Evolutionary conservation across 140 eudicot genomes (phyloP).

Genomic region (Senecio squalidus): DNA sequence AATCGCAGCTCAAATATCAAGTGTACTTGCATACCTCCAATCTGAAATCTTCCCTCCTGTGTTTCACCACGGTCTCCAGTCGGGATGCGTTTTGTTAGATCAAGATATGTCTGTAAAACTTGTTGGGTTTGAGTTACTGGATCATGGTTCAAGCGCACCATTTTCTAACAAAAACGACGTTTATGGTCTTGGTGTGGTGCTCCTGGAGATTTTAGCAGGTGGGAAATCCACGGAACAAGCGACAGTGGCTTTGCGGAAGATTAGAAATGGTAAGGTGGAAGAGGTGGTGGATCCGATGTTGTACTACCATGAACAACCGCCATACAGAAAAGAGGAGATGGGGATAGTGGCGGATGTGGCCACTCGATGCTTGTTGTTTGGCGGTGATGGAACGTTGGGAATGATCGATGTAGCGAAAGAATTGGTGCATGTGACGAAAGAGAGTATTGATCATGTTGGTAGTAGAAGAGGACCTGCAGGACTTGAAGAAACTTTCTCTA

Average conservation of each 20-base stretch:
- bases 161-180: conserved; percentile 47
- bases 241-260: conserved; percentile 48
- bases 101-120: conserved; percentile 44
- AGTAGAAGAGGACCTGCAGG: conserved; percentile 54
- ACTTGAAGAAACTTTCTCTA: conserved; percentile 84
- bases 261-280: conserved; percentile 69
- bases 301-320: conserved; percentile 77
- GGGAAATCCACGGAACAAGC: conserved; percentile 29
- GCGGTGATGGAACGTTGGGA: conserved; percentile 58
- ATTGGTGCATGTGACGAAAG: conserved; percentile 48
- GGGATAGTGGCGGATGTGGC: conserved; percentile 74
- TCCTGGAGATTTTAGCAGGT: conserved; percentile 71
- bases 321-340: conserved; percentile 58
- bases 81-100: conserved; percentile 61
- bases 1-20: conserved; percentile 55
- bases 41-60: conserved; percentile 70
- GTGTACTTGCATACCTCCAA: conserved; percentile 64
- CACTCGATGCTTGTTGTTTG: conserved; percentile 73
- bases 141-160: conserved; percentile 1
- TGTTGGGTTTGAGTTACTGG: conserved; percentile 52
- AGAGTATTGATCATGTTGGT: conserved; percentile 34
- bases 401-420: conserved; percentile 76
- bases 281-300: conserved; percentile 78
- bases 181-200: conserved; percentile 61
- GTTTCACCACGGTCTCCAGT: conserved; percentile 53